Evolutionary conservation across 805 yeast species (phyloP), one percentile per base, ranked within the genome.

Genomic region (Lachancea kluyveri): DNA sequence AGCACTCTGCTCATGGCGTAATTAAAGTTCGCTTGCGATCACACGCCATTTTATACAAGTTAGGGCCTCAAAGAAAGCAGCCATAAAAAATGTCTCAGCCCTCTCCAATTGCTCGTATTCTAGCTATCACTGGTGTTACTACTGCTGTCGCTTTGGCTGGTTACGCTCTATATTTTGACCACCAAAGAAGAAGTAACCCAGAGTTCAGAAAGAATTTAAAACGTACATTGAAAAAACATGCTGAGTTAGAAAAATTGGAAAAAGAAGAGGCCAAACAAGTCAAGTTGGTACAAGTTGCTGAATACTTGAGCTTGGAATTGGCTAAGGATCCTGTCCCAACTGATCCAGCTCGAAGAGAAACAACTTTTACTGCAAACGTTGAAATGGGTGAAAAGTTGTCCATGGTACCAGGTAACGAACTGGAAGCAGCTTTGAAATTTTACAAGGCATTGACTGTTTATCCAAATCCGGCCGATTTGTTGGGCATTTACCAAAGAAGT

Each of bases 391-490:
- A 90, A 62, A 82, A 79, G 58, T 67, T 83, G 46, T 74, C 85
- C 42, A 66, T 72, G 42, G 53, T 64, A 20, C 77, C 81, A 40
- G 80, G 78, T 43, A 70, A 73, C 45, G 85, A 82, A 58, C 62
- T 81, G 42, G 85, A 80, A 39, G 79, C 96, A 26, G 97, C 98
- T 22, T 68, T 88, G 46, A 73, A 79, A 45, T 92, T 87, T 72
- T 92, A 92, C 74, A 83, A 85, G 61, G 97, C 96, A 9, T 70
- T 92, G 54, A 74, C 85, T 24, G 88, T 87, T 30, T 90, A 88
- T 61, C 97, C 98, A 40, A 80, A 82, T 60, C 99, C 98, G 38
- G 79, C 94, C 35, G 96, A 86, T 51, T 75, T 92, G 48, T 70
- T 92, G 56, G 81, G 80, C 31, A 78, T 90, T 50, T 90, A 85